A percentile compares a stretch with the other conserved stretches of the same genome.
phyloP scores from a whole-genome alignment of 495 filamentous ascomycete species.

The Aspergillus nanangensis region DNA sequence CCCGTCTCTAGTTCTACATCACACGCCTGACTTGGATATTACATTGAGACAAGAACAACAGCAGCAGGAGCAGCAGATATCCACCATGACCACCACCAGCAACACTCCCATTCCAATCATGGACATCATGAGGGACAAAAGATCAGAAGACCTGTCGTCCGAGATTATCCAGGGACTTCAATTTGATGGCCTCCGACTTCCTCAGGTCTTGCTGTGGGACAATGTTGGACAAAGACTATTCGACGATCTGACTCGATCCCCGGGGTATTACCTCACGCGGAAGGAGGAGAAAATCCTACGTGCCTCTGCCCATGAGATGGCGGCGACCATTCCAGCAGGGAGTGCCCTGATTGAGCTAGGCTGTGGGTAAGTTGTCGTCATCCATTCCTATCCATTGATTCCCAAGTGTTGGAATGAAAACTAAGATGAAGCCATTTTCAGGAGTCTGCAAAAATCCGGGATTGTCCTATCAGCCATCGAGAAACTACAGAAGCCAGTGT shows the following conservation, averaged over 20 bases:
- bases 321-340: background rate
- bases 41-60: too few species aligned
- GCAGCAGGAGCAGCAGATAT: too few species aligned
- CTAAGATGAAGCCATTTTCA: background rate
- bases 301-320: background rate
- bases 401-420: too few species aligned
- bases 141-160: background rate
- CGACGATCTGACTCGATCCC: background rate
- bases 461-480: background rate
- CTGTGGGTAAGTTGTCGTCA: background rate
- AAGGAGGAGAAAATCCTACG: background rate
- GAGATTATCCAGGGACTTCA: slow-evolving; percentile 1
- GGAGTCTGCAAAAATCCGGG: background rate
- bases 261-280: background rate
- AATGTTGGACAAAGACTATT: background rate
- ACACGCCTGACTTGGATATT: too few species aligned
- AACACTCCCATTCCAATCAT: too few species aligned
- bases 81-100: too few species aligned
- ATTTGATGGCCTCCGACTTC: background rate
- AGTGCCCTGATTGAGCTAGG: background rate
- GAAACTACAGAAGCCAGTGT: background rate
- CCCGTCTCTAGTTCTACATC: too few species aligned
- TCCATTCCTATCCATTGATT: too few species aligned
- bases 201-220: background rate
- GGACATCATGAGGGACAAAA: too few species aligned